phyloP scores from a whole-genome alignment of 345 rosid genomes.

The Salix suchowensis region DNA sequence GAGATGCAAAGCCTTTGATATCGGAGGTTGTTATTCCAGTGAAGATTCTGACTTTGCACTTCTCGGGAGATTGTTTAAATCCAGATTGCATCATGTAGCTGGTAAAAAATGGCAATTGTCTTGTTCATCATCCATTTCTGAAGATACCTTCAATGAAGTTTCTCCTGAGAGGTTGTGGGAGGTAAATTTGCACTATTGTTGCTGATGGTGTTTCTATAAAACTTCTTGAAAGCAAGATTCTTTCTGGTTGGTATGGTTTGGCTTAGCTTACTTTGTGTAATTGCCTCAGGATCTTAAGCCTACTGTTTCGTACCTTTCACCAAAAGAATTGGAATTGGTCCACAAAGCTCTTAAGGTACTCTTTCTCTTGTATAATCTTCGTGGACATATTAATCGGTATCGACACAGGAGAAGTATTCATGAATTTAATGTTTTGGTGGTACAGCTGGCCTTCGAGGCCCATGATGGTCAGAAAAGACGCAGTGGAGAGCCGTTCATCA shows the following conservation, averaged over 20 bases:
- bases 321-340: slow-evolving; percentile 78
- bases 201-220: background rate
- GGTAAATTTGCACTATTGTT: slow-evolving; percentile 40
- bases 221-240: background rate
- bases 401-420: slow-evolving; percentile 9
- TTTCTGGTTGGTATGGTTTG: background rate
- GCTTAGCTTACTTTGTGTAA: background rate
- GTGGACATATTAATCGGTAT: background rate
- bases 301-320: slow-evolving; percentile 66
- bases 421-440: slow-evolving; percentile 27
- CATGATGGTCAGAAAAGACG: slow-evolving; percentile 95
- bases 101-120: slow-evolving; percentile 49
- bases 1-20: slow-evolving; percentile 46
- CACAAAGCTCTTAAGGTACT: slow-evolving; percentile 70
- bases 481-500: slow-evolving; percentile 97
- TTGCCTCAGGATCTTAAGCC: slow-evolving; percentile 57
- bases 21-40: slow-evolving; percentile 29
- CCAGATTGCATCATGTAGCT: slow-evolving; percentile 37
- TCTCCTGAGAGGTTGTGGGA: slow-evolving; percentile 89
- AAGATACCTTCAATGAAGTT: slow-evolving; percentile 36
- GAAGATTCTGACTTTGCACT: slow-evolving; percentile 35
- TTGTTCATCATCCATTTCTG: slow-evolving; percentile 46
- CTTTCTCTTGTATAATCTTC: slow-evolving; percentile 6
- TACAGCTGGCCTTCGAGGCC: slow-evolving; percentile 93
- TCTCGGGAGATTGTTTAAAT: slow-evolving; percentile 39